phyloP scores from a whole-genome alignment of 2,329 filamentous ascomycete genomes.

The Trichophyton benhamiae region DNA sequence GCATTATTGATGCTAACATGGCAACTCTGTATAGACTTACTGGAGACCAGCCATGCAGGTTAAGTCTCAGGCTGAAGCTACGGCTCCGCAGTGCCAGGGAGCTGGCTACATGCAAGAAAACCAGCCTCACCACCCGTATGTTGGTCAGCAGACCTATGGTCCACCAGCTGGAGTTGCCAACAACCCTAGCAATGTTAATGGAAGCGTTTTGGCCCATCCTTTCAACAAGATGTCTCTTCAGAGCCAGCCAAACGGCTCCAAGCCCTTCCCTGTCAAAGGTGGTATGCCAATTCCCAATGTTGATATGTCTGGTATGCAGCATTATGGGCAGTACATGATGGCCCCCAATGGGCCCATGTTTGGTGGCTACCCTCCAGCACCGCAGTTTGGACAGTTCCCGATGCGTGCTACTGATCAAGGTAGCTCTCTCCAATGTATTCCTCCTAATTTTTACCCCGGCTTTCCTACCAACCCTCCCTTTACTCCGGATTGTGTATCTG shows the following conservation, averaged over 20 bases:
- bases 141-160: constrained; percentile 15
- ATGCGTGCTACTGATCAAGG: constrained; percentile 24
- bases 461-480: constrained; percentile 25
- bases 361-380: constrained; percentile 20
- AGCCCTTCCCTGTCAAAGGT: constrained; percentile 20
- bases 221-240: constrained; percentile 21
- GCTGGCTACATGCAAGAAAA: constrained; percentile 19
- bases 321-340: constrained; percentile 19
- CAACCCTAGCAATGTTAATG: constrained; percentile 14
- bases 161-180: constrained; percentile 10
- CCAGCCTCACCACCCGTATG: constrained; percentile 17
- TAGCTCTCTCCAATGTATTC: constrained; percentile 23
- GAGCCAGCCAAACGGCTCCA: constrained; percentile 19
- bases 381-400: constrained; percentile 21
- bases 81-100: constrained; percentile 16
- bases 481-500: constrained; percentile 19
- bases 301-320: constrained; percentile 21
- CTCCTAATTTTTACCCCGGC: constrained; percentile 26
- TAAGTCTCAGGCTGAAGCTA: constrained; percentile 19
- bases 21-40: background rate
- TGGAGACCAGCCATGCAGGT: constrained; percentile 1
- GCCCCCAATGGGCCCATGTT: constrained; percentile 26
- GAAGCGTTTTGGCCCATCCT: constrained; percentile 16
- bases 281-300: constrained; percentile 17
- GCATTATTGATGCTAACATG: background rate